phyloP scores from a whole-genome alignment of 1,284 basidiomycete species.

The Chiua sp. region DNA sequence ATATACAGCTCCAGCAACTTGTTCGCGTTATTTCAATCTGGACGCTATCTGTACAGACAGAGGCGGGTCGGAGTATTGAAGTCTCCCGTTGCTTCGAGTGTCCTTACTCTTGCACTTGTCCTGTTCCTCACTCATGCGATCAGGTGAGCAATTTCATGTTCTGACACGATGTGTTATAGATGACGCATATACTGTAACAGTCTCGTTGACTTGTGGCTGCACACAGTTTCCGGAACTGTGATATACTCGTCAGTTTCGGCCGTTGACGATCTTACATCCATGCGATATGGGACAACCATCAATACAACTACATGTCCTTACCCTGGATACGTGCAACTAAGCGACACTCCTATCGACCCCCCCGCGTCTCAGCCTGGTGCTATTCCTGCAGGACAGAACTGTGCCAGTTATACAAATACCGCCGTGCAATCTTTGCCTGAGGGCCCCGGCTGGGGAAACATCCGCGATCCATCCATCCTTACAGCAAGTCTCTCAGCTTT shows the following conservation, averaged over 20 bases:
- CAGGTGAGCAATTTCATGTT: background rate
- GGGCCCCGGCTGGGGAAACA: slow-evolving; percentile 5
- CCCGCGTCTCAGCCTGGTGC: background rate
- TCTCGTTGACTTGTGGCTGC: slow-evolving; percentile 5
- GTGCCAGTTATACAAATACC: background rate
- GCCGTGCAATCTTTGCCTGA: background rate
- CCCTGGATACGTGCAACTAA: slow-evolving; percentile 1
- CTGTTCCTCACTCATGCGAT: slow-evolving; percentile 5
- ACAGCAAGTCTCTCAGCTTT: background rate
- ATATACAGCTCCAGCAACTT: slow-evolving; percentile 9
- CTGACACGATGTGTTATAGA: background rate
- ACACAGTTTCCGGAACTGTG: slow-evolving; percentile 4
- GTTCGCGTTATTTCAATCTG: slow-evolving; percentile 3
- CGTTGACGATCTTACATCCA: slow-evolving; percentile 1
- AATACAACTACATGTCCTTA: slow-evolving; percentile 3
- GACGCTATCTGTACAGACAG: background rate
- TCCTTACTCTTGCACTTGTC: slow-evolving; percentile 2
- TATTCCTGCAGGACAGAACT: slow-evolving; percentile 1
- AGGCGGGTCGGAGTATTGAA: background rate
- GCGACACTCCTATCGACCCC: background rate
- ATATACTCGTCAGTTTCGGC: slow-evolving; percentile 1
- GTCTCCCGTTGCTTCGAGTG: slow-evolving; percentile 2
- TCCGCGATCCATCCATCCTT: slow-evolving; percentile 1
- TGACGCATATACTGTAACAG: background rate
- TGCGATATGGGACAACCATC: slow-evolving; percentile 3